Conservation (phyloP, 768 basidiomycete species). For the Suillus decipiens region DNA sequence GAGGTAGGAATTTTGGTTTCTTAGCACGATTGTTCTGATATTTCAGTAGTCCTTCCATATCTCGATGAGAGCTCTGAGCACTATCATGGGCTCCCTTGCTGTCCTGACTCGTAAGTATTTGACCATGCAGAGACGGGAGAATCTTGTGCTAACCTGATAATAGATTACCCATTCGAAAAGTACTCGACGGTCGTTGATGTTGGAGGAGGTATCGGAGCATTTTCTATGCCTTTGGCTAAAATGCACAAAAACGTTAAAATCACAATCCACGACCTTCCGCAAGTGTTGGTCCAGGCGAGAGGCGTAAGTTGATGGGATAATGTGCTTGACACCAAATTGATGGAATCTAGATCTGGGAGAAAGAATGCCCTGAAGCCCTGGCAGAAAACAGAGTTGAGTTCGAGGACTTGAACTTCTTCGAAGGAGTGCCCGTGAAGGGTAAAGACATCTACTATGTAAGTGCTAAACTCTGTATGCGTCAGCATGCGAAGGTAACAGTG, state of each 20-base stretch:
- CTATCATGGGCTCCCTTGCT: constrained; percentile 27
- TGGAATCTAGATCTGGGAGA: constrained; percentile 23
- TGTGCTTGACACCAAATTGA: constrained; percentile 2
- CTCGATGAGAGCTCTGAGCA: constrained; percentile 25
- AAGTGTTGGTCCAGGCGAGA: constrained; percentile 24
- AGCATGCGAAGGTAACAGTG: neutral
- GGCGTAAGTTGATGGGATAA: constrained; percentile 4
- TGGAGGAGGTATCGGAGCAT: constrained; percentile 36
- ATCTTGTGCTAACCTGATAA: too few species aligned
- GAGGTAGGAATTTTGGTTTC: constrained; percentile 15
- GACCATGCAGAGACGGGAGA: too few species aligned
- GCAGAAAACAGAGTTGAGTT: constrained; percentile 30
- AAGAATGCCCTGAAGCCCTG: constrained; percentile 26
- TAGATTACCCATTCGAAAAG: neutral
- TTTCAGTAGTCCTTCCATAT: constrained; percentile 21
- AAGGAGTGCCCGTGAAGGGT: constrained; percentile 25
- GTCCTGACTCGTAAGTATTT: too few species aligned
- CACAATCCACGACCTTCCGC: constrained; percentile 34
- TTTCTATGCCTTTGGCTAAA: constrained; percentile 31
- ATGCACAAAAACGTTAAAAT: constrained; percentile 30
- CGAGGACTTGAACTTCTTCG: constrained; percentile 31
- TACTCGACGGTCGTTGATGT: constrained; percentile 35
- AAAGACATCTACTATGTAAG: constrained; percentile 38
- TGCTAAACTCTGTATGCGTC: neutral
- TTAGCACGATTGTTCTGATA: neutral